Evolutionary conservation across 306 rosid genomes (phyloP), one percentile per base, ranked within the genome.

Genomic region (Acacia acuminata): DNA sequence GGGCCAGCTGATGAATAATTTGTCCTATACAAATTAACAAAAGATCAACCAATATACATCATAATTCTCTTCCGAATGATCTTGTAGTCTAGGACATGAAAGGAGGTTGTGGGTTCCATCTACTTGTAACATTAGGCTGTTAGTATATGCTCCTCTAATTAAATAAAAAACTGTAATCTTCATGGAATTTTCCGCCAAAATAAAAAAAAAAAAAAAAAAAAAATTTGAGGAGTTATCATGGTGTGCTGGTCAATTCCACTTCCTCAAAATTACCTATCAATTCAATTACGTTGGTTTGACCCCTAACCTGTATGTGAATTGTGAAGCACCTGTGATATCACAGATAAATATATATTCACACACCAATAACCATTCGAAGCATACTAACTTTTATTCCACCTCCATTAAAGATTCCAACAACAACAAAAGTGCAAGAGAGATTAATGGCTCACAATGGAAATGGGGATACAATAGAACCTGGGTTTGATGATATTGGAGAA

Each of bases 371-470:
- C 40, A 4, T 27, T 14, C 42, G 6, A 1, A 64, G 38, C 68
- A 63, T 25, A 13, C 40, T 5, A 63, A 63, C 36, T 63, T 56
- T 6, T n/a, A 58, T 22, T 58, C 27, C 5, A 58, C 30, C 64
- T 58, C 17, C 32, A 60, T 60, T 24, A 60, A 60, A 60, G 17
- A 63, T 63, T 11, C 3, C 8, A 13, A 63, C 36, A 61, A 61
- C 7, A 4, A 61, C 25, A 10, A 48, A 14, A 27, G 66, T 22
- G 32, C 30, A 63, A 63, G 36, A 63, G 40, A 63, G 32, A 50
- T 4, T 3, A 27, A 89, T 89, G 92, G 81, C 77, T 47, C 84
- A 65, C 7, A 82, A 40, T 20, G 51, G 30, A 38, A 20, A 20
- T 40, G 73, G 27, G 48, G 74, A 42, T n/a, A 40, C 10, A 2